Evolutionary conservation across 1,284 basidiomycete genomes (phyloP), one percentile per base, ranked within the genome.

Genomic region (Athelia sp.): DNA sequence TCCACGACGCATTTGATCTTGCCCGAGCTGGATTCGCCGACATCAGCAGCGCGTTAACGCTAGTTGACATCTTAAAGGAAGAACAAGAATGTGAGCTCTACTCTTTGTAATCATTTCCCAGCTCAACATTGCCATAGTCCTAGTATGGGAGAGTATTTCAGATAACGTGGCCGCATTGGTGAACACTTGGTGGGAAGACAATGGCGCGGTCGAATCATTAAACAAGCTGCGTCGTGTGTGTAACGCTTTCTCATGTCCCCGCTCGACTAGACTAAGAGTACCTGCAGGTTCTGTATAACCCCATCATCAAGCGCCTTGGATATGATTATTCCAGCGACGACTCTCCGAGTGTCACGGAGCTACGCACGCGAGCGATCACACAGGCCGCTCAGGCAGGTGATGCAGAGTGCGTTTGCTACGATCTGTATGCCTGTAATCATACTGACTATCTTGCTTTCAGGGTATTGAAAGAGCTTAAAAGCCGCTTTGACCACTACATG

Each of bases 131-230:
- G 26, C 45, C 42, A 9, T 50, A 89, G 87, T 82, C 64, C 72
- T 90, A 50, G 84, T 90, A n/a, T 90, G 87, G 87, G 71, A 78
- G 43, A 79, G 80, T 50, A 81, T 91, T 44, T 64, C 74, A 2
- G 68, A 71, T 9, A 81, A 78, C 44, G 63, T 96, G 47, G 62
- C 62, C 46, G 71, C 73, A 36, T 65, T 96, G 45, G 63, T 72
- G n/a, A 78, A 73, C 14, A 82, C 83, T 2, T 98, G 93, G 91
- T 97, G 89, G 87, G 95, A 97, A 68, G 73, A 91, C 53, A 63
- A 81, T 31, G 64, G 74, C 3, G 76, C 88, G 38, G 70, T 81
- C 3, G 76, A 82, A 18, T 73, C 75, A 38, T 62, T 94, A 54
- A 74, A 87, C 56, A 74, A 71, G 29, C 80, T 93, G 66, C 74